Evolutionary conservation across 345 rosid species (phyloP).

Genomic region (Erodium maritimum): DNA sequence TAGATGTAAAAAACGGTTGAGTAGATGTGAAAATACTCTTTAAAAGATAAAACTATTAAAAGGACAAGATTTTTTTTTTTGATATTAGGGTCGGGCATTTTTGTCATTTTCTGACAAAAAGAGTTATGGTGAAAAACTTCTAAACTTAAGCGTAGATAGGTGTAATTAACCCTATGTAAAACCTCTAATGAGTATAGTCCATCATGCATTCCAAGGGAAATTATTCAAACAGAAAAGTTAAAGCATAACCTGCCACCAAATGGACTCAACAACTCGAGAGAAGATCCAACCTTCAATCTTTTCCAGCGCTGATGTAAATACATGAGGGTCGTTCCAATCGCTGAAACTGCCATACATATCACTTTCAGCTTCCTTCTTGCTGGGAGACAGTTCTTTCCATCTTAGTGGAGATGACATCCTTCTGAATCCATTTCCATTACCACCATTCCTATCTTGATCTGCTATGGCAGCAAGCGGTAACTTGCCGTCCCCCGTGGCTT

Average conservation of each 20-base stretch:
- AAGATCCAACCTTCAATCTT: slow-evolving; percentile 92
- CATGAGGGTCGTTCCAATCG: slow-evolving; percentile 52
- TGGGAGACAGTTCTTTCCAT: slow-evolving; percentile 47
- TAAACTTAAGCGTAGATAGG: no score
- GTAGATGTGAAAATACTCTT: no score
- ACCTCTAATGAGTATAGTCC: neutral
- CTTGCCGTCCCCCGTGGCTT: slow-evolving; percentile 25
- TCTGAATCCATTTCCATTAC: slow-evolving; percentile 25
- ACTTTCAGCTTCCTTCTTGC: slow-evolving; percentile 28
- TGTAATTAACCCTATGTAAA: no score
- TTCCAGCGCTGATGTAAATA: slow-evolving; percentile 56
- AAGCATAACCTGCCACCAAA: slow-evolving; percentile 89
- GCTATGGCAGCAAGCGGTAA: slow-evolving; percentile 23
- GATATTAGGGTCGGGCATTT: no score
- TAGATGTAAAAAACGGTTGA: no score
- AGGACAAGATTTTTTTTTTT: no score
- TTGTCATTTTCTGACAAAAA: no score
- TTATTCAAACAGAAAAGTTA: neutral
- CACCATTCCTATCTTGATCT: slow-evolving; percentile 20
- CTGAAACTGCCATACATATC: slow-evolving; percentile 14
- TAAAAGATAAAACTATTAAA: no score
- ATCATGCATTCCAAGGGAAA: neutral
- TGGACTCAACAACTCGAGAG: slow-evolving; percentile 69
- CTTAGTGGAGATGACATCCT: slow-evolving; percentile 31
- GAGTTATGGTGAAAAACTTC: no score